Evolutionary conservation across 2,329 filamentous ascomycete species (phyloP).

Genomic region (Pyricularia pennisetigena): DNA sequence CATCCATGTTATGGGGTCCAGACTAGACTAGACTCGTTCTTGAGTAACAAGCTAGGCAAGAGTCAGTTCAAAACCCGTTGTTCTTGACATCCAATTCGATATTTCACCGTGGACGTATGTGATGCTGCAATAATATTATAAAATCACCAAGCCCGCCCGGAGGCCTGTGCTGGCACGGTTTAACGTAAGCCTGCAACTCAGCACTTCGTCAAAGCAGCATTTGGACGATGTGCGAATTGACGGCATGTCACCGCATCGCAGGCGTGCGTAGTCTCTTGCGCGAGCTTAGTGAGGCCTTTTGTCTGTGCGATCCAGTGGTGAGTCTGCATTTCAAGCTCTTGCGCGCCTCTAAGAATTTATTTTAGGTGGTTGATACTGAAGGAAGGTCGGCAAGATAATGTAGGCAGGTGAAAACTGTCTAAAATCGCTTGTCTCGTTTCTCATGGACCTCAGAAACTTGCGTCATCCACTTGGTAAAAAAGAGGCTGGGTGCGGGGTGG

Average conservation of each 20-base stretch:
- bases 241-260: not conserved
- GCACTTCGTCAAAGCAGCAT: not conserved
- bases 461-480: not conserved
- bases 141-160: not conserved
- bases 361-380: no score
- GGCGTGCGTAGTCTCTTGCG: not conserved
- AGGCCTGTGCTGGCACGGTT: not conserved
- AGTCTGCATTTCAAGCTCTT: no score
- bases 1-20: not conserved
- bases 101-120: no score
- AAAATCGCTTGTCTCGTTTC: no score
- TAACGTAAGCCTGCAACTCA: not conserved
- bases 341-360: no score
- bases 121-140: not conserved
- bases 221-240: not conserved
- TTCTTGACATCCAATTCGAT: not conserved
- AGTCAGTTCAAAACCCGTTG: not conserved
- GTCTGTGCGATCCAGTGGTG: no score
- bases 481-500: not conserved
- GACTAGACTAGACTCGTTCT: no score
- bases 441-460: not conserved
- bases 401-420: no score
- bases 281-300: no score
- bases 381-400: no score
- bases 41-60: no score